Conservation (phyloP, 345 rosid genomes). For the Diplotaxis tenuifolia region DNA sequence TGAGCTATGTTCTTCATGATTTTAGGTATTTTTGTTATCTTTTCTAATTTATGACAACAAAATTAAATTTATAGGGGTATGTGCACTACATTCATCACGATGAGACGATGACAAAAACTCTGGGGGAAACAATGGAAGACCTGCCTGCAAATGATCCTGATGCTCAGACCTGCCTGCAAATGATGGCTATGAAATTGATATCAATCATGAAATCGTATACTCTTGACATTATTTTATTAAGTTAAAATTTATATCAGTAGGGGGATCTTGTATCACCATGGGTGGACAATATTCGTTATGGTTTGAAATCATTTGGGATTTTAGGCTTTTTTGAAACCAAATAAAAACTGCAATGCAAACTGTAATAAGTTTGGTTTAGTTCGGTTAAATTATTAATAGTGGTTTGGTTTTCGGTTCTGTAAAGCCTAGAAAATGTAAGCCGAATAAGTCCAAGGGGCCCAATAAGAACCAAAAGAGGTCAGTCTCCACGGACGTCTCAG, state of each 20-base stretch:
- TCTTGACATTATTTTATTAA: no score
- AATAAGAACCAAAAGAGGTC: not conserved
- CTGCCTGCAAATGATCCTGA: slow-evolving; percentile 43
- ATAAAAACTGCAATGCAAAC: no score
- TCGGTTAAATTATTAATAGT: no score
- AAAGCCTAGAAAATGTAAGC: not conserved
- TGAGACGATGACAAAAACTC: slow-evolving; percentile 39
- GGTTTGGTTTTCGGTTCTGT: not conserved
- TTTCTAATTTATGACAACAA: no score
- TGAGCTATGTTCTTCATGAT: no score
- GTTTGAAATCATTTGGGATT: not conserved
- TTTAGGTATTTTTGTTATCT: slow-evolving; percentile 13
- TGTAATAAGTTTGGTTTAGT: no score
- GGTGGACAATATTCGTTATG: not conserved
- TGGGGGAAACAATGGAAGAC: slow-evolving; percentile 50
- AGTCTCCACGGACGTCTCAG: not conserved
- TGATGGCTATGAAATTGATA: no score
- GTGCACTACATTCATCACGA: slow-evolving; percentile 49
- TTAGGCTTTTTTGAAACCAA: no score
- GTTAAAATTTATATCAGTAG: no score
- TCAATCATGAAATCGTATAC: no score
- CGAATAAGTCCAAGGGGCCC: not conserved
- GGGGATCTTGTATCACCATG: no score
- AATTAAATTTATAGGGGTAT: slow-evolving; percentile 46
- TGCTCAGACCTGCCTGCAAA: slow-evolving; percentile 41